Conservation (phyloP, 495 filamentous ascomycete species). For the Chaetomidium leptoderma region DNA sequence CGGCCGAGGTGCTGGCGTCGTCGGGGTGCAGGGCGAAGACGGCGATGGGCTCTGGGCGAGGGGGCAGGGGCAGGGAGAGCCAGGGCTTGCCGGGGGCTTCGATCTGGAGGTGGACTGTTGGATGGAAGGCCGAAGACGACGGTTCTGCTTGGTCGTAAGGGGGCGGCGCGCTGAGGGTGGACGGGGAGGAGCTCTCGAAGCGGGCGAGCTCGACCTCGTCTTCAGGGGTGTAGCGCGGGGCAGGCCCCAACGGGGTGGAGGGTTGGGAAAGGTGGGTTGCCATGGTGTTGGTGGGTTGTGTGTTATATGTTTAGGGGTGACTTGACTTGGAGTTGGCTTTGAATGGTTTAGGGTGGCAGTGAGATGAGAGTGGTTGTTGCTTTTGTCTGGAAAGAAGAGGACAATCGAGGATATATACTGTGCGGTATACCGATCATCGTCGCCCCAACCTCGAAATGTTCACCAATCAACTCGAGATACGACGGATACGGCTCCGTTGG, state of each 20-base stretch:
- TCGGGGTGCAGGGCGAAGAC: slow-evolving; percentile 34
- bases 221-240: slow-evolving; percentile 7
- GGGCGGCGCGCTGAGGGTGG: slow-evolving; percentile 7
- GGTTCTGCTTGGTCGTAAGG: slow-evolving; percentile 4
- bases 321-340: not conserved
- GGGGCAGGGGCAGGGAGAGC: slow-evolving; percentile 43
- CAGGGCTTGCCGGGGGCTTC: slow-evolving; percentile 42
- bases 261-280: not conserved
- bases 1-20: not conserved
- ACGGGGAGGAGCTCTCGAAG: slow-evolving; percentile 10
- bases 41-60: slow-evolving; percentile 41
- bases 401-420: too few species aligned
- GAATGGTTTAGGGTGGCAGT: too few species aligned
- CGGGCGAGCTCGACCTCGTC: slow-evolving; percentile 17
- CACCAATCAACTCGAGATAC: slow-evolving; percentile 9
- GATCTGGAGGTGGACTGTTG: slow-evolving; percentile 41
- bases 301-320: not conserved
- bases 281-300: not conserved
- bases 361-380: too few species aligned
- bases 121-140: slow-evolving; percentile 27
- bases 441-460: not conserved
- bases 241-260: not conserved
- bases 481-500: slow-evolving; percentile 3
- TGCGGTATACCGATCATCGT: too few species aligned
- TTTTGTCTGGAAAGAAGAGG: too few species aligned